Evolutionary conservation across 1,139 yeast species (phyloP).

Genomic region (Yamadazyma trypodendri): DNA sequence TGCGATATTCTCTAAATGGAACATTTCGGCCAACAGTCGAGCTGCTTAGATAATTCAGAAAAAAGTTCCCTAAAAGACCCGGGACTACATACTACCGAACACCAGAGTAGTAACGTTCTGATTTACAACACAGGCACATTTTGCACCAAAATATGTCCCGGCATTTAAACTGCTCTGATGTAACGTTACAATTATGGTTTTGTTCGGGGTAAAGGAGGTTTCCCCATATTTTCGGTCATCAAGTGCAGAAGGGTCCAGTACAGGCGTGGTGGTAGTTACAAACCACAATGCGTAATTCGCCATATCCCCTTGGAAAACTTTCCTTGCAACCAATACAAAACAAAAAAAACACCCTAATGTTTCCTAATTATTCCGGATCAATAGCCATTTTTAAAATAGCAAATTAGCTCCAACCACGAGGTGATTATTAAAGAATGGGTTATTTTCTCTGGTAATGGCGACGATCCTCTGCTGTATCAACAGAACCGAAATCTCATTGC

Average conservation of each 20-base stretch:
- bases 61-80: not conserved
- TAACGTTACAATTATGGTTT: slow-evolving; percentile 1
- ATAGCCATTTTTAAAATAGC: not conserved
- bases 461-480: too few species aligned
- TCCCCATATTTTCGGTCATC: slow-evolving; percentile 1
- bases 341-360: not conserved
- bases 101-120: too few species aligned
- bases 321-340: not conserved
- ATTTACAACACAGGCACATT: too few species aligned
- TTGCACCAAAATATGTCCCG: too few species aligned
- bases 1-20: not conserved
- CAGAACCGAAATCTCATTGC: too few species aligned
- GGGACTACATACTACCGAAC: too few species aligned
- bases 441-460: too few species aligned
- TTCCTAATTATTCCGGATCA: slow-evolving; percentile 5
- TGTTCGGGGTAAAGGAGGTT: slow-evolving; percentile 1
- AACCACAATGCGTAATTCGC: too few species aligned
- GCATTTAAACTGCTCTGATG: not conserved
- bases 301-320: too few species aligned
- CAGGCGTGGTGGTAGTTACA: too few species aligned
- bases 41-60: too few species aligned
- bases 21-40: slow-evolving; percentile 3
- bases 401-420: not conserved
- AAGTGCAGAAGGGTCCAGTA: too few species aligned
- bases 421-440: not conserved